Conservation (phyloP, 768 basidiomycete species). For the Exsudoporus frostii region DNA sequence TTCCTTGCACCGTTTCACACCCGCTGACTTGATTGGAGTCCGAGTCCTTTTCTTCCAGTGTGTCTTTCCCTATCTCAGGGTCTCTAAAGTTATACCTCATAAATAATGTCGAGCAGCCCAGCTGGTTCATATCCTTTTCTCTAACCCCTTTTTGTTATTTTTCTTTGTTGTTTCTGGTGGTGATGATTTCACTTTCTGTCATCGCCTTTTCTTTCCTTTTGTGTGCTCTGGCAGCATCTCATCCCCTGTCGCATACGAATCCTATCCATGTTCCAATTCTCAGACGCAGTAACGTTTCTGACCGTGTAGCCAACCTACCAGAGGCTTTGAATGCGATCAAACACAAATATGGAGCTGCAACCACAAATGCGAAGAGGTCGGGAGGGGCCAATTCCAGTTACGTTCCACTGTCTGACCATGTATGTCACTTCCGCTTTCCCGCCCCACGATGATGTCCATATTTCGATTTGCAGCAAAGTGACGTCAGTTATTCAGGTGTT, state of each 20-base stretch:
- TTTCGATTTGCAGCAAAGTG: slow-evolving; percentile 37
- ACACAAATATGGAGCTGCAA: slow-evolving; percentile 41
- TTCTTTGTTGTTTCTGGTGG: background rate
- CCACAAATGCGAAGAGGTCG: slow-evolving; percentile 24
- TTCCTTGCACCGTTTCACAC: background rate
- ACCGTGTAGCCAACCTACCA: slow-evolving; percentile 33
- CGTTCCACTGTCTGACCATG: slow-evolving; percentile 39
- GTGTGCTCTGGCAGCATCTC: slow-evolving; percentile 20
- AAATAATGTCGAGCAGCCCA: background rate
- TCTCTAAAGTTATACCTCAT: background rate
- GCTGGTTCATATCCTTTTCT: background rate
- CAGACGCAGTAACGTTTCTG: slow-evolving; percentile 24
- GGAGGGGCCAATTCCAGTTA: slow-evolving; percentile 25
- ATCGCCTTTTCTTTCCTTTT: slow-evolving; percentile 27
- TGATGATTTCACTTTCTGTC: slow-evolving; percentile 24
- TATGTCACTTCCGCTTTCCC: slow-evolving; percentile 21
- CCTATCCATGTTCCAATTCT: slow-evolving; percentile 45
- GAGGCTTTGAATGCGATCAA: slow-evolving; percentile 41
- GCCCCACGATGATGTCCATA: background rate
- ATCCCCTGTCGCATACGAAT: slow-evolving; percentile 20
- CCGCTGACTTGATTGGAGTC: background rate
- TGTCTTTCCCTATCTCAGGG: too few relatives aligned
- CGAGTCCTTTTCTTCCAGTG: too few relatives aligned
- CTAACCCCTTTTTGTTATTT: background rate
- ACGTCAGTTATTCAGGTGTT: slow-evolving; percentile 53